Evolutionary conservation across 2,329 filamentous ascomycete genomes (phyloP).

Genomic region (Hypoxylon sp.): DNA sequence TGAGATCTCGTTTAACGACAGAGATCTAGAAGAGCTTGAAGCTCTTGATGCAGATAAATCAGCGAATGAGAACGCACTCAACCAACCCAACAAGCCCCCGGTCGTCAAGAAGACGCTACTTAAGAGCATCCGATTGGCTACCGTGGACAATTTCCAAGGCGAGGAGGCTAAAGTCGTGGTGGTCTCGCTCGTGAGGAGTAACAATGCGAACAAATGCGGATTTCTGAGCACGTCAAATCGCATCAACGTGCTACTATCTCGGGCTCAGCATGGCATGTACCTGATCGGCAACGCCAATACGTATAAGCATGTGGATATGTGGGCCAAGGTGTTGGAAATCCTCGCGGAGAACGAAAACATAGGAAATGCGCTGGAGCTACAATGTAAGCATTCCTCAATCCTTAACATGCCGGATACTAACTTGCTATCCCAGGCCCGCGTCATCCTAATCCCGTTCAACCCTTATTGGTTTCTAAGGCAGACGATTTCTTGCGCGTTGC

Average conservation of each 20-base stretch:
- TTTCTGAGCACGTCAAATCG: slow-evolving; percentile 76
- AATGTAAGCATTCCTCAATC: slow-evolving; percentile 52
- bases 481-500: slow-evolving; percentile 69
- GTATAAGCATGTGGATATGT: slow-evolving; percentile 71
- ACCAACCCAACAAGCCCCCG: slow-evolving; percentile 11
- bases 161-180: slow-evolving; percentile 80
- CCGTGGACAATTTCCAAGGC: slow-evolving; percentile 82
- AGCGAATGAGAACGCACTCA: slow-evolving; percentile 39
- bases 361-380: slow-evolving; percentile 65
- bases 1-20: slow-evolving; percentile 73
- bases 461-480: slow-evolving; percentile 64
- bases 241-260: slow-evolving; percentile 76
- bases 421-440: slow-evolving; percentile 59
- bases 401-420: slow-evolving; percentile 8
- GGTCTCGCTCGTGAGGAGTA: slow-evolving; percentile 79
- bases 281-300: slow-evolving; percentile 76
- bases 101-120: slow-evolving; percentile 59
- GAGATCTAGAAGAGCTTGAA: slow-evolving; percentile 69
- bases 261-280: slow-evolving; percentile 78
- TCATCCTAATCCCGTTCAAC: slow-evolving; percentile 66
- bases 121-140: slow-evolving; percentile 68
- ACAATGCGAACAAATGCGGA: slow-evolving; percentile 67
- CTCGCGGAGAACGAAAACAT: slow-evolving; percentile 62
- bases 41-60: slow-evolving; percentile 54
- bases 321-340: slow-evolving; percentile 68